Evolutionary conservation across 2,329 filamentous ascomycete species (phyloP), one percentile per base, ranked within the genome.

Genomic region (Neophaeococcomyces aloes): DNA sequence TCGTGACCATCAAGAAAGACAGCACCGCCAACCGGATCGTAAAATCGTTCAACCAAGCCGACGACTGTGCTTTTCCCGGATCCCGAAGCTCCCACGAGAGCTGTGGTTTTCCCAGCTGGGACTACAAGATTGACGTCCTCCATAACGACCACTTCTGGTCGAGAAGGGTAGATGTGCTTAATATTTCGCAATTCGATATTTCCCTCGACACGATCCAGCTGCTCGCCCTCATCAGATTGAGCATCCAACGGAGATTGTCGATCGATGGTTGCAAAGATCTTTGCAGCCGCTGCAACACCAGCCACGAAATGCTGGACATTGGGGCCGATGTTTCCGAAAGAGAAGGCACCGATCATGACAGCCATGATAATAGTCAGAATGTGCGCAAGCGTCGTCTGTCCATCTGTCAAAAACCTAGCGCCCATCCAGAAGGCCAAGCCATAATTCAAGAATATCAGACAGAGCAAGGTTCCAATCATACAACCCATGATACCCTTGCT

Each of bases 1-100:
- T 94, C 83, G 53, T 81, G 78, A 6, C 84, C 89, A 59, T 96
- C 91, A 8, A 98, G 69, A 47, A 80, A 73, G 1, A 96, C 79
- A 15, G 75, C 66, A 17, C 91, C 91, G 23, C 75, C 75, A 27
- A 95, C 84, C 0, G 89, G 89, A 45, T 88, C 79, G 61, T 98
- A 98, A 62, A 96, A 96, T 14, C 91, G 78, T 65, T 96, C 89
- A 1, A 96, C 79, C 15, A 98, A 71, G 10, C 89, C 89, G 21
- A 96, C 83, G 49, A 96, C 88, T 0, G 91, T 96, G 56, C 83
- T 89, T 66, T 96, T 98, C 37, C 91, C 91, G 30, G 84, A 93
- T 8, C 89, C 91, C 8, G 89, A 96, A 0, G 89, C 86, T 46
- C 91, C 91, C 4, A 98, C 91, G 6, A 98, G 69, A 1, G 91